Base-by-base conservation (phyloP, 495 filamentous ascomycete genomes). In the Penicillium subrubescens region DNA sequence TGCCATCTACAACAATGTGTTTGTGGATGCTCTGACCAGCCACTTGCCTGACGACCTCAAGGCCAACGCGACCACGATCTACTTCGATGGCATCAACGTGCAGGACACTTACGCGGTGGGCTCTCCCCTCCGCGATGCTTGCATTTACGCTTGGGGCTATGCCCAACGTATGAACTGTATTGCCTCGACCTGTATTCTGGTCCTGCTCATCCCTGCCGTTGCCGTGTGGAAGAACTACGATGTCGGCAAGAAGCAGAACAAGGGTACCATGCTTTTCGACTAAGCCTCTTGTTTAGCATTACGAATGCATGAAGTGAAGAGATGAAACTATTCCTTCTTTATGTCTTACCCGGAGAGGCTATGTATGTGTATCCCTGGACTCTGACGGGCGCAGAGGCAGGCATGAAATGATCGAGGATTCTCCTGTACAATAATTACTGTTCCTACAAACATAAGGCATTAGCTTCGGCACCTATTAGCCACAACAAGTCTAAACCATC, bases 1-100 rank as follows among this genome's bases (percentile, higher is more conserved):
- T 0, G 89, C 91, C 34, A 89, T 95, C 68, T 93, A 89, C 84
- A 88, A 84, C 54, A 82, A 84, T 64, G 79, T 83, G 51, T 89
- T 92, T 73, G 86, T 87, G 35, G 55, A 70, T 1, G 80, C 81
- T 10, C 81, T 94, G 35, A 48, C 57, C 34, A 61, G 62, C 11
- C 66, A 60, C 57, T 70, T 85, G 8, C 76, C 84, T 4, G 74
- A 77, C 15, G 70, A 76, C 2, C 73, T 77, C 29, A 83, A 85
- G 69, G 62, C 71, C 50, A 81, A 83, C 64, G 79, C 77, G n/a
- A 80, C 79, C 48, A 74, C 78, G 17, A 85, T 82, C 34, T 80
- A 69, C 62, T 31, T 81, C 41, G 82, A 75, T 25, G 81, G 82
- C 33, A 79, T 86, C 27, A 61, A 60, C 0, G 65, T 71, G 2